Conservation (phyloP, 108 stramenopile species). For the Pseudonitzschia multistriata region DNA sequence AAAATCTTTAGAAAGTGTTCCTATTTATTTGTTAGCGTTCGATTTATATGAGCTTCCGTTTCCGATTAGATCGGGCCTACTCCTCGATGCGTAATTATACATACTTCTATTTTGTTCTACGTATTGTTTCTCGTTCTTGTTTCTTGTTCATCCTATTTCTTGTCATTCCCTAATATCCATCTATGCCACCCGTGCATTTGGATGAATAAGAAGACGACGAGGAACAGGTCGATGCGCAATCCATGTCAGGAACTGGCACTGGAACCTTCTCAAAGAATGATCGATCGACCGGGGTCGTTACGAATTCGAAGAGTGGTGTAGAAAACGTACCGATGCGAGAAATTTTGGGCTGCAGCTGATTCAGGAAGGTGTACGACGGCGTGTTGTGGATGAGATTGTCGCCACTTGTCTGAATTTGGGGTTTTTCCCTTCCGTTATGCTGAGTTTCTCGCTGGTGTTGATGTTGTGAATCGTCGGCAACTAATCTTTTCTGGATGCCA, state of each 20-base stretch:
- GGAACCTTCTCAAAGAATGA: neutral
- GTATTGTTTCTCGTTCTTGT: too few relatives aligned
- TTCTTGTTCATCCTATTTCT: too few relatives aligned
- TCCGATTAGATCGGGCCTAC: too few relatives aligned
- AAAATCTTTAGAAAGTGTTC: too few relatives aligned
- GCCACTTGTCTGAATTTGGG: too few relatives aligned
- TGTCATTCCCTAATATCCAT: neutral
- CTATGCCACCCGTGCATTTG: neutral
- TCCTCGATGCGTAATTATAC: too few relatives aligned
- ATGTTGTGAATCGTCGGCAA: neutral
- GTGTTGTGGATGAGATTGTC: neutral
- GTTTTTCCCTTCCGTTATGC: neutral
- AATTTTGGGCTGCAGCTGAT: neutral
- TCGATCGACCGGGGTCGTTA: neutral
- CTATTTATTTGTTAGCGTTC: too few relatives aligned
- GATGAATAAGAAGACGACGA: slow-evolving; percentile 6
- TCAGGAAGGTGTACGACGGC: neutral
- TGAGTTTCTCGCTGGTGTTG: neutral
- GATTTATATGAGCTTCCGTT: too few relatives aligned
- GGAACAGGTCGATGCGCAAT: slow-evolving; percentile 3
- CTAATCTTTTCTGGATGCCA: too few relatives aligned
- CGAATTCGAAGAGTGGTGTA: neutral
- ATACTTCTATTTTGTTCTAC: too few relatives aligned
- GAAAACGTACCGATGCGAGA: slow-evolving; percentile 4
- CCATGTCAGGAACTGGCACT: neutral